A percentile compares a stretch with the other conserved stretches of the same genome.
phyloP scores from a whole-genome alignment of 257 asterid genomes.

The Fraxinus pennsylvanica region DNA sequence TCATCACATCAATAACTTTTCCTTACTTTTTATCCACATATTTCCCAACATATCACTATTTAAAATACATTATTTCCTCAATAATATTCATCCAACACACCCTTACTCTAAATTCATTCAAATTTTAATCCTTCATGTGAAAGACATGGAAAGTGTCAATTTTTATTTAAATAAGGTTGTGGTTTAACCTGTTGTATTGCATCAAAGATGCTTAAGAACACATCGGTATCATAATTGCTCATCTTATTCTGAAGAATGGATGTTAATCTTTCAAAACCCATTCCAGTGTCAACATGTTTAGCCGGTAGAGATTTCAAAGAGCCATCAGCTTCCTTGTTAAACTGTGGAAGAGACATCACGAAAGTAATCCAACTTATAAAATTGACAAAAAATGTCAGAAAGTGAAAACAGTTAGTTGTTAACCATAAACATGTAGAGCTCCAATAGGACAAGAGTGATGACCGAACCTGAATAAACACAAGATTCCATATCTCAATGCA shows the following conservation, averaged over 20 bases:
- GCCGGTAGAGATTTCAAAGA: conserved; percentile 85
- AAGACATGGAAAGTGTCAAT: background rate
- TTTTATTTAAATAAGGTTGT: background rate
- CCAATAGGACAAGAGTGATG: conserved; percentile 21
- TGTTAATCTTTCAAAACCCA: conserved; percentile 96
- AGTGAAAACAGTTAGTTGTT: conserved; percentile 10
- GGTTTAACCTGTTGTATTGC: conserved; percentile 76
- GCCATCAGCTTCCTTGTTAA: conserved; percentile 87
- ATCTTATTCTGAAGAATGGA: conserved; percentile 91
- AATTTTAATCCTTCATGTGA: conserved; percentile 4
- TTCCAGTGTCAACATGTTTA: conserved; percentile 96
- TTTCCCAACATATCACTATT: too few relatives aligned
- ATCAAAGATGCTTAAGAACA: conserved; percentile 79
- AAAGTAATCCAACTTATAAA: background rate
- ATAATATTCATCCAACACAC: too few relatives aligned
- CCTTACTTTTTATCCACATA: too few relatives aligned
- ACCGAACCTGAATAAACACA: conserved; percentile 85
- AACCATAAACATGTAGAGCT: conserved; percentile 6
- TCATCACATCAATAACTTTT: too few relatives aligned
- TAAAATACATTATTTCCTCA: too few relatives aligned
- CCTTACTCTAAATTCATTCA: background rate
- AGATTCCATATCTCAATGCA: conserved; percentile 97
- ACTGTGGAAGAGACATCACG: conserved; percentile 43
- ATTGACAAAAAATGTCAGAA: background rate
- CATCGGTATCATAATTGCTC: conserved; percentile 98